phyloP scores from a whole-genome alignment of 1,284 basidiomycete species.

The Microbotryum silenes-acaulis region DNA sequence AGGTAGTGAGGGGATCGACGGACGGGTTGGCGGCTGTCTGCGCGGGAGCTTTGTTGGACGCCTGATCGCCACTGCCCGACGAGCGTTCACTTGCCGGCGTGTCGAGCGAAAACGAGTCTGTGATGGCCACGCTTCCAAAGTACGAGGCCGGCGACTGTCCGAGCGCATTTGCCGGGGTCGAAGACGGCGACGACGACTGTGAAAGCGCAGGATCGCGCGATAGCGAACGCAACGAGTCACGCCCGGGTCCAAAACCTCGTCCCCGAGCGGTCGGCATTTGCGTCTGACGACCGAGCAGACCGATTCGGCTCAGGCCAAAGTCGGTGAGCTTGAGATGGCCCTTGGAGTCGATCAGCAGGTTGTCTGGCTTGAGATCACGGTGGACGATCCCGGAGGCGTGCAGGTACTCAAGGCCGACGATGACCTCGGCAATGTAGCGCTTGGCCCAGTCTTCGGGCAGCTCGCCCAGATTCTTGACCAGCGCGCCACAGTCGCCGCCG shows the following conservation, averaged over 20 bases:
- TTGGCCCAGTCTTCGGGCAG: conserved; percentile 94
- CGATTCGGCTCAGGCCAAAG: conserved; percentile 94
- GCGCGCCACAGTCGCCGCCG: conserved; percentile 91
- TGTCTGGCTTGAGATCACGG: conserved; percentile 97
- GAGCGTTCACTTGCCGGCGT: conserved; percentile 53
- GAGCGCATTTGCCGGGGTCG: conserved; percentile 20
- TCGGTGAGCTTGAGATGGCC: conserved; percentile 97
- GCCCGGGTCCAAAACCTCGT: neutral
- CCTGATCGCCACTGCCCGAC: conserved; percentile 54
- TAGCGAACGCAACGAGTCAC: conserved; percentile 3
- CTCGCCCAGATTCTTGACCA: conserved; percentile 90
- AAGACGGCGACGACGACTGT: conserved; percentile 21
- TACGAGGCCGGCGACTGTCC: conserved; percentile 25
- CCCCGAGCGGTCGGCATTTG: conserved; percentile 39
- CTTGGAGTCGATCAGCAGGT: conserved; percentile 88
- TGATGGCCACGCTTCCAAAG: conserved; percentile 31
- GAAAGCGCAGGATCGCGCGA: conserved; percentile 23
- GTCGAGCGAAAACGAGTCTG: conserved; percentile 32
- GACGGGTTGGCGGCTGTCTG: neutral
- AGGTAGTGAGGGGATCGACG: neutral
- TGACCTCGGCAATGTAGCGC: conserved; percentile 92
- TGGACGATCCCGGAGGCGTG: conserved; percentile 82
- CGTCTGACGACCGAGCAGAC: conserved; percentile 92
- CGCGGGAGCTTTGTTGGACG: neutral
- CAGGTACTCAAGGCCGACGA: conserved; percentile 88